Percentiles rank a stretch among this genome's conserved stretches.
phyloP scores from a whole-genome alignment of 1,284 basidiomycete species.

The Austropuccinia psidii region DNA sequence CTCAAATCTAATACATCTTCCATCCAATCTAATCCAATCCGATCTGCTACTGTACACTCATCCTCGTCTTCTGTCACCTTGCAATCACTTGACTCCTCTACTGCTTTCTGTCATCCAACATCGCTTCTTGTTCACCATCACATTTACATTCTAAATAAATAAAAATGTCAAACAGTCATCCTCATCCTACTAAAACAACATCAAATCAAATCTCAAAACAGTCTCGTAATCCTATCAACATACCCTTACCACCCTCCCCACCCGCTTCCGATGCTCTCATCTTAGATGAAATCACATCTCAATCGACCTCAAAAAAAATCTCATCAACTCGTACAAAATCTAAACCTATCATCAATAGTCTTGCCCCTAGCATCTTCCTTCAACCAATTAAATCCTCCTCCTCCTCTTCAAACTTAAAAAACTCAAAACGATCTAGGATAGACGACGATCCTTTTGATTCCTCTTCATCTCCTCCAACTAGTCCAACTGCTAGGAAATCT shows the following conservation, averaged over 20 bases:
- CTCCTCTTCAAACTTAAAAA: not conserved
- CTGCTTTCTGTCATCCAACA: too few species aligned
- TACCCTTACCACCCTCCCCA: conserved; percentile 21
- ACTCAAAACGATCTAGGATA: not conserved
- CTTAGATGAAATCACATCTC: not conserved
- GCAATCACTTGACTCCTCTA: too few species aligned
- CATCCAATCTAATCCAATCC: too few species aligned
- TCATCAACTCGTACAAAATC: not conserved
- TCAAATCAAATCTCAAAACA: not conserved
- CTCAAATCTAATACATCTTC: too few species aligned
- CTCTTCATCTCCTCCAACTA: conserved; percentile 3
- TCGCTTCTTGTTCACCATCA: too few species aligned
- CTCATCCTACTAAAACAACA: too few species aligned
- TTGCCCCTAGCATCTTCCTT: not conserved
- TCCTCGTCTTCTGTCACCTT: too few species aligned
- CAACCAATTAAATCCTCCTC: not conserved
- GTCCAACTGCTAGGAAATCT: conserved; percentile 17
- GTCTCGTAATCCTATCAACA: not conserved
- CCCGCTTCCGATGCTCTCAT: conserved; percentile 7
- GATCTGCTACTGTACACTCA: too few species aligned
- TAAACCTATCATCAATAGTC: not conserved
- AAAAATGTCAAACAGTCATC: too few species aligned
- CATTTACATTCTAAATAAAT: too few species aligned
- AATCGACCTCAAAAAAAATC: not conserved
- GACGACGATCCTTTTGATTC: not conserved